Evolutionary conservation across 345 rosid genomes (phyloP).

Genomic region (Mangifera indica): DNA sequence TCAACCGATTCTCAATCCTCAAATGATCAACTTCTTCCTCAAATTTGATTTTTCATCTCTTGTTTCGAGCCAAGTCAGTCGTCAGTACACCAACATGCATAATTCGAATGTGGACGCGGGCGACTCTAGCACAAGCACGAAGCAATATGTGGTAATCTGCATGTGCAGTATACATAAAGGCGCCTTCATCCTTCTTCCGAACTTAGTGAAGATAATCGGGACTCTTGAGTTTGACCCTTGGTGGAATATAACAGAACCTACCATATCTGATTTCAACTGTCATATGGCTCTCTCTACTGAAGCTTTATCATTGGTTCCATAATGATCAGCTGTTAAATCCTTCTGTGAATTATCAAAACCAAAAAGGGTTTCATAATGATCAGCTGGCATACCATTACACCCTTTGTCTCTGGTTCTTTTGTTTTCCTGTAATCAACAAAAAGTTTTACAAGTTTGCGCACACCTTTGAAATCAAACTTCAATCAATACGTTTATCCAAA

Average conservation of each 20-base stretch:
- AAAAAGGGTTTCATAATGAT: too few relatives aligned
- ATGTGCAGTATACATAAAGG: conserved; percentile 53
- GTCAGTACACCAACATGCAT: conserved; percentile 69
- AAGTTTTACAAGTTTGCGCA: too few relatives aligned
- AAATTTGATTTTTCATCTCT: too few relatives aligned
- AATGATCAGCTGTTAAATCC: background rate
- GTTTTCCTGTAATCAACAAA: too few relatives aligned
- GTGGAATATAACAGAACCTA: conserved; percentile 66
- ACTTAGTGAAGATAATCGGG: conserved; percentile 57
- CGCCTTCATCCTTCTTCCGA: conserved; percentile 62
- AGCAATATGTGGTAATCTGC: conserved; percentile 82
- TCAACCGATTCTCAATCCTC: too few relatives aligned
- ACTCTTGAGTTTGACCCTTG: conserved; percentile 58
- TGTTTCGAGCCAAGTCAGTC: conserved; percentile 77
- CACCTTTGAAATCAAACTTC: too few relatives aligned
- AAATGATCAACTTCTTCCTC: too few relatives aligned
- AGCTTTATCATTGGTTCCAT: conserved; percentile 2
- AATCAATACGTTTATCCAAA: too few relatives aligned
- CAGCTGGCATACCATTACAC: too few relatives aligned
- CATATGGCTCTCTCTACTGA: conserved; percentile 36
- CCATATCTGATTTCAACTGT: conserved; percentile 61
- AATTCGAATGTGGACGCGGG: conserved; percentile 54
- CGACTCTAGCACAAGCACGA: conserved; percentile 58
- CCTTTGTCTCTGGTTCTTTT: too few relatives aligned
- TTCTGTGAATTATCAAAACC: too few relatives aligned